Conservation (phyloP, 148 eudicot species). For the Pouteria glomerata region DNA sequence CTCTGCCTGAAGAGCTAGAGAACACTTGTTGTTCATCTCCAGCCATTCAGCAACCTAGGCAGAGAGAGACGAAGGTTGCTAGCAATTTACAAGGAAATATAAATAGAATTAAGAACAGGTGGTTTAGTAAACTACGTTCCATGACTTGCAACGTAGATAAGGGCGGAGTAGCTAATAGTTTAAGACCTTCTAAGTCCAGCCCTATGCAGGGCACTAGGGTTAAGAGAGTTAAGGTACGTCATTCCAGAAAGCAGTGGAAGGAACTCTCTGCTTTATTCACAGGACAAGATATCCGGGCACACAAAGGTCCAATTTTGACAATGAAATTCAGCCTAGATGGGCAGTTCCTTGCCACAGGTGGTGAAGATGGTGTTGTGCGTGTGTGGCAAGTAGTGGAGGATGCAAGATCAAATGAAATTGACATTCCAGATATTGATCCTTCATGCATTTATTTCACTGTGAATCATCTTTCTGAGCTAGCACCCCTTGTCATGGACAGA, state of each 20-base stretch:
- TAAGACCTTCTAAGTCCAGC: slow-evolving; percentile 7
- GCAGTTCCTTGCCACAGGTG: slow-evolving; percentile 73
- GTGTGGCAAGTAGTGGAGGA: slow-evolving; percentile 83
- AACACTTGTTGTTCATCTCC: slow-evolving; percentile 28
- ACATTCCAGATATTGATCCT: slow-evolving; percentile 70
- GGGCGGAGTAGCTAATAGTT: slow-evolving; percentile 23
- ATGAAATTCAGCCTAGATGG: slow-evolving; percentile 95
- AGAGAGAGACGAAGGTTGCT: slow-evolving; percentile 18
- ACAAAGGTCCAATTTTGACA: slow-evolving; percentile 69
- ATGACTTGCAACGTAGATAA: slow-evolving; percentile 41
- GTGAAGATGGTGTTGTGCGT: slow-evolving; percentile 78
- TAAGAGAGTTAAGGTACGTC: slow-evolving; percentile 63
- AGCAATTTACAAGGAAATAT: slow-evolving; percentile 13
- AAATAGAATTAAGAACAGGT: slow-evolving; percentile 46
- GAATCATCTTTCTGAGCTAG: slow-evolving; percentile 59
- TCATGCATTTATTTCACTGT: slow-evolving; percentile 72
- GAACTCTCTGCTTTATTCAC: slow-evolving; percentile 74
- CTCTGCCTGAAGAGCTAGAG: slow-evolving; percentile 19
- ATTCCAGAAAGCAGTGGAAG: slow-evolving; percentile 49
- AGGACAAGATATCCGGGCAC: slow-evolving; percentile 81
- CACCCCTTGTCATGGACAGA: slow-evolving; percentile 41
- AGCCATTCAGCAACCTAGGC: slow-evolving; percentile 17
- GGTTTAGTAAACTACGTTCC: slow-evolving; percentile 48
- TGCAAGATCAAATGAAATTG: slow-evolving; percentile 52
- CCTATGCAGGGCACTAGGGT: slow-evolving; percentile 30